Evolutionary conservation across 2,329 filamentous ascomycete species (phyloP).

Genomic region (Paradendryphiella salina): DNA sequence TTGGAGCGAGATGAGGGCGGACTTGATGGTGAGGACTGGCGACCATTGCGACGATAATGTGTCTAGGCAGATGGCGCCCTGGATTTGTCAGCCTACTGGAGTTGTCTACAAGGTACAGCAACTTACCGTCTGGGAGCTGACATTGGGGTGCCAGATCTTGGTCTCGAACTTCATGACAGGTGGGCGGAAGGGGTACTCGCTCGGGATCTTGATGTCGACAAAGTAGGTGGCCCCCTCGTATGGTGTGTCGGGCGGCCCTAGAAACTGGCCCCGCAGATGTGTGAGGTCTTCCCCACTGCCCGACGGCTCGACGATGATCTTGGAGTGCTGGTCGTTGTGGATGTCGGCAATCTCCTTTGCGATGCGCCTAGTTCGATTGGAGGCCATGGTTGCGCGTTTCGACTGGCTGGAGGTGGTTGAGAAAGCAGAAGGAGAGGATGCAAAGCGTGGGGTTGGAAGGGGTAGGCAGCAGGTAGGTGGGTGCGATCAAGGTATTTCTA

Average conservation of each 20-base stretch:
- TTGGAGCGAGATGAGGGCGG: slow-evolving; percentile 87
- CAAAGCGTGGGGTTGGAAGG: slow-evolving; percentile 1
- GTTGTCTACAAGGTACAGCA: background rate
- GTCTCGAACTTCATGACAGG: slow-evolving; percentile 90
- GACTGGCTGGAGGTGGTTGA: slow-evolving; percentile 2
- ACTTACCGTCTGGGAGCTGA: slow-evolving; percentile 88
- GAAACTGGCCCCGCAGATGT: slow-evolving; percentile 80
- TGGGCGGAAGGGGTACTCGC: slow-evolving; percentile 90
- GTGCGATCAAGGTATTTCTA: slow-evolving; percentile 9
- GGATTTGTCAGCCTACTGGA: slow-evolving; percentile 26
- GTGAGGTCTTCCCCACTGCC: slow-evolving; percentile 70
- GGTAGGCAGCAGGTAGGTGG: slow-evolving; percentile 11
- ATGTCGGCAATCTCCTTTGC: slow-evolving; percentile 79
- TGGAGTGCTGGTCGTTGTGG: slow-evolving; percentile 71
- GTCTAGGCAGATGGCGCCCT: slow-evolving; percentile 97
- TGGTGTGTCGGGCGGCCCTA: slow-evolving; percentile 86
- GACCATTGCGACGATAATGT: slow-evolving; percentile 90
- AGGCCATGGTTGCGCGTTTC: slow-evolving; percentile 52
- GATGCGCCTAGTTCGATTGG: slow-evolving; percentile 64
- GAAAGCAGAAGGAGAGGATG: slow-evolving; percentile 4
- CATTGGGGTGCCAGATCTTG: slow-evolving; percentile 95
- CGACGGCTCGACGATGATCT: slow-evolving; percentile 70
- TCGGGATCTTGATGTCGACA: slow-evolving; percentile 85
- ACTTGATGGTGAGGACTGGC: slow-evolving; percentile 94
- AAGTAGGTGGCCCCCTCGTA: slow-evolving; percentile 84